phyloP scores from a whole-genome alignment of 169 alveolate species.

The Cryptosporidium canis region DNA sequence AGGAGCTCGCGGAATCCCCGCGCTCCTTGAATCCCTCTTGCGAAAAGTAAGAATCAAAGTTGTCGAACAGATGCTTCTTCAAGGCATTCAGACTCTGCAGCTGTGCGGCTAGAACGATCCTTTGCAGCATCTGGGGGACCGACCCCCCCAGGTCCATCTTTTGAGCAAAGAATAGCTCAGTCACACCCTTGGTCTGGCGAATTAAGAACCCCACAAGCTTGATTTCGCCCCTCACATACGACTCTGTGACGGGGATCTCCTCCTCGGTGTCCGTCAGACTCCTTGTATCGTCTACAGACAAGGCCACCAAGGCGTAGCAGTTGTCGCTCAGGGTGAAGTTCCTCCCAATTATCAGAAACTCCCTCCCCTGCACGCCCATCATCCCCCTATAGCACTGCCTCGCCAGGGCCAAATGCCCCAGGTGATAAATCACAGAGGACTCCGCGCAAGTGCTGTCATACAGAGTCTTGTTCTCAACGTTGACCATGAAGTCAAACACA shows the following conservation, averaged over 20 bases:
- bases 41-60: conserved; percentile 8
- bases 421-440: conserved; percentile 5
- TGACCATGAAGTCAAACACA: conserved; percentile 25
- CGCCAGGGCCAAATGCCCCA: not conserved
- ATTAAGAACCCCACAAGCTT: conserved; percentile 26
- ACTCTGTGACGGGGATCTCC: conserved; percentile 21
- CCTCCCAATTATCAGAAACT: conserved; percentile 35
- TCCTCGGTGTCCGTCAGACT: not conserved
- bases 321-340: conserved; percentile 23
- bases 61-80: conserved; percentile 23
- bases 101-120: conserved; percentile 38
- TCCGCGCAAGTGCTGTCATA: conserved; percentile 55
- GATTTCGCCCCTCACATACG: conserved; percentile 55
- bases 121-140: conserved; percentile 54
- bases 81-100: conserved; percentile 37
- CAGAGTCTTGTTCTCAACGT: conserved; percentile 44
- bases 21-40: not conserved
- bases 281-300: not conserved
- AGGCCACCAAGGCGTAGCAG: conserved; percentile 31
- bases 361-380: conserved; percentile 71
- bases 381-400: conserved; percentile 61
- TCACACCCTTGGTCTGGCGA: conserved; percentile 1
- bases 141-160: conserved; percentile 57
- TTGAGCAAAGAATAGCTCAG: conserved; percentile 52
- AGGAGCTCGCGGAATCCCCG: not conserved